Percentiles rank a stretch among this genome's conserved stretches.
Conservation (phyloP, 768 basidiomycete genomes). For the Plicaturopsis crispa region DNA sequence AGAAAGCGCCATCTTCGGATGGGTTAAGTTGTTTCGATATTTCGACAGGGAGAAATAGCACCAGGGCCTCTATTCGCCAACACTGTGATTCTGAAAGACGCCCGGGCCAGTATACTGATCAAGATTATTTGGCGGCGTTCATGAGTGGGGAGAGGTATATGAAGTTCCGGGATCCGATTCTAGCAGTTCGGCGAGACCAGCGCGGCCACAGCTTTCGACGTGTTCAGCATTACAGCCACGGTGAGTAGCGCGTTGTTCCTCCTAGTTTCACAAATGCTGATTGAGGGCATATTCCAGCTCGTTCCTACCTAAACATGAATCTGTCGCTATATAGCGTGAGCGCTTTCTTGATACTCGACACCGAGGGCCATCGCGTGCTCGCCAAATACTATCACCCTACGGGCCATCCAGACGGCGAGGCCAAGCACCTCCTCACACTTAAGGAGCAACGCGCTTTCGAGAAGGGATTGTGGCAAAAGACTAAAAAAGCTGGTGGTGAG, state of each 20-base stretch:
- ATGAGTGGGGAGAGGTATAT: not conserved
- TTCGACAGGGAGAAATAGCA: constrained; percentile 3
- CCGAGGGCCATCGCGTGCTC: constrained; percentile 91
- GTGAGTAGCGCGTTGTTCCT: no score
- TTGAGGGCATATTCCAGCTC: not conserved
- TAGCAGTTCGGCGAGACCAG: not conserved
- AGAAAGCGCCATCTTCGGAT: constrained; percentile 13
- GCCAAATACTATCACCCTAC: constrained; percentile 93
- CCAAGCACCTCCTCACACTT: constrained; percentile 55
- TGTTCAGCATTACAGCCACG: no score
- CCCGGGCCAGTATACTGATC: no score
- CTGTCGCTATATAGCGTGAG: constrained; percentile 83
- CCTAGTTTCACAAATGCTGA: no score
- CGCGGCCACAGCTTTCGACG: not conserved
- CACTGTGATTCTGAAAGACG: constrained; percentile 10
- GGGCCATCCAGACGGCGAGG: constrained; percentile 51
- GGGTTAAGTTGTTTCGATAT: constrained; percentile 14
- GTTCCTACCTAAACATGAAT: constrained; percentile 38
- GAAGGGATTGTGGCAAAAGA: constrained; percentile 93
- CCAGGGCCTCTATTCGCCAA: constrained; percentile 8
- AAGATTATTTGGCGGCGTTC: not conserved
- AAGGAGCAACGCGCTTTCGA: constrained; percentile 97
- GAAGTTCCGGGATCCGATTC: not conserved
- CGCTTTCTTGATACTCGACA: constrained; percentile 87
- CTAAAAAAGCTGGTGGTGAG: constrained; percentile 87